Evolutionary conservation across 805 yeast genomes (phyloP), one percentile per base, ranked within the genome.

Genomic region (Jamesozyma spencerorum): DNA sequence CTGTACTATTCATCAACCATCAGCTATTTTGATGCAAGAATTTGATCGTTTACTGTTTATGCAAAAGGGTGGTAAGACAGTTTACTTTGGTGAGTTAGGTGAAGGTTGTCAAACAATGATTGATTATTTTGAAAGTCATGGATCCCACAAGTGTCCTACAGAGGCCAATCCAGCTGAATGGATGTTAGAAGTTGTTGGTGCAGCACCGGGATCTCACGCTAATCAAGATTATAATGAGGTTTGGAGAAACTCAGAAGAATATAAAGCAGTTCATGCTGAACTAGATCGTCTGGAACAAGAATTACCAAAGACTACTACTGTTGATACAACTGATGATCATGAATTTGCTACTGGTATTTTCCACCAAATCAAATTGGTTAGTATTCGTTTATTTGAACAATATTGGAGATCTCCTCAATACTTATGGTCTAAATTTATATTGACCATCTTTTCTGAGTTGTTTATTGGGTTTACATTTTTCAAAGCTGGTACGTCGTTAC

Each of bases 71-170:
- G 90, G 88, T 57, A 62, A 73, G 53, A 79, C 87, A 8, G 83
- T 79, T 29, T 82, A 81, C 62, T 81, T 81, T 58, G 90, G 88
- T 45, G 83, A n/a, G n/a, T n/a, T n/a, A n/a, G n/a, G n/a, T n/a
- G n/a, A n/a, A n/a, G n/a, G n/a, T n/a, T n/a, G n/a, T n/a, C n/a
- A n/a, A n/a, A n/a, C n/a, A n/a, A n/a, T n/a, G n/a, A n/a, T n/a
- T n/a, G n/a, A n/a, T n/a, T n/a, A n/a, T n/a, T n/a, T n/a, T n/a
- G n/a, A n/a, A n/a, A n/a, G n/a, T n/a, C n/a, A n/a, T n/a, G n/a
- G n/a, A n/a, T n/a, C n/a, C n/a, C n/a, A n/a, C n/a, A n/a, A n/a
- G n/a, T n/a, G n/a, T n/a, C n/a, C n/a, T n/a, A n/a, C n/a, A n/a
- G n/a, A n/a, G n/a, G n/a, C n/a, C n/a, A n/a, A n/a, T n/a, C n/a